Percentiles rank a stretch among this genome's conserved stretches.
These are phyloP conservation scores for Glycine latifolia DNA, from an alignment of 306 rosid species.

Conservation along the genomic window DNA sequence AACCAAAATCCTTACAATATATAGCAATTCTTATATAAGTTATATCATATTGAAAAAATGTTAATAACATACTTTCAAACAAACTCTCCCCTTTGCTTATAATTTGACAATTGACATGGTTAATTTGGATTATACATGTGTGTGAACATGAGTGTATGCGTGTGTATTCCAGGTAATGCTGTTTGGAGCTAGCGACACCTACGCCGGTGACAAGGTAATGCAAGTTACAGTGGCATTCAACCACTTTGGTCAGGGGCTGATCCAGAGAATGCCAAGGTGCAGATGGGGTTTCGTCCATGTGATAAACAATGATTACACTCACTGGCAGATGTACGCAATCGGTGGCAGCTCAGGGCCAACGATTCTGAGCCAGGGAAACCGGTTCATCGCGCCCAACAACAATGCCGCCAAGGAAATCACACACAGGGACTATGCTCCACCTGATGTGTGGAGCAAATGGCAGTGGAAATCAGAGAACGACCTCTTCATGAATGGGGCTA, in stretches of 20 bases:
- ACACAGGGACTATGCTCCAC: conserved; percentile 61
- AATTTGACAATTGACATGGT: too few species aligned
- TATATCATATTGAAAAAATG: too few species aligned
- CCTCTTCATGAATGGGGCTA: conserved; percentile 75
- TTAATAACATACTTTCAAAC: too few species aligned
- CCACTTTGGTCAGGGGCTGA: conserved; percentile 77
- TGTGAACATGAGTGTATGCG: neutral
- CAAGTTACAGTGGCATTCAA: conserved; percentile 90
- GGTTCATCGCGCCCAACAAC: conserved; percentile 71
- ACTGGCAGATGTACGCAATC: conserved; percentile 90
- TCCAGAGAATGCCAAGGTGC: conserved; percentile 87
- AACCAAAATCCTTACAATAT: too few species aligned
- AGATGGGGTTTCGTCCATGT: conserved; percentile 84
- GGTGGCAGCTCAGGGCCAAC: conserved; percentile 84
- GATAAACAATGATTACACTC: conserved; percentile 86
- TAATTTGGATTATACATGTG: neutral
- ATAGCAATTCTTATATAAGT: too few species aligned
- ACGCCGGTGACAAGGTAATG: conserved; percentile 61
- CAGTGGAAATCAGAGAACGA: conserved; percentile 79
- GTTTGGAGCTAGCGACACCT: conserved; percentile 74
- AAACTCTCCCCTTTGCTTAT: too few species aligned
- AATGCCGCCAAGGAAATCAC: conserved; percentile 57
- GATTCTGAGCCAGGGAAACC: conserved; percentile 81
- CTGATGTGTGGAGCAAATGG: conserved; percentile 58
- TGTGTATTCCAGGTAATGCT: conserved; percentile 66